phyloP scores from a whole-genome alignment of 2,329 filamentous ascomycete genomes.

The Bipolaris sorokiniana region DNA sequence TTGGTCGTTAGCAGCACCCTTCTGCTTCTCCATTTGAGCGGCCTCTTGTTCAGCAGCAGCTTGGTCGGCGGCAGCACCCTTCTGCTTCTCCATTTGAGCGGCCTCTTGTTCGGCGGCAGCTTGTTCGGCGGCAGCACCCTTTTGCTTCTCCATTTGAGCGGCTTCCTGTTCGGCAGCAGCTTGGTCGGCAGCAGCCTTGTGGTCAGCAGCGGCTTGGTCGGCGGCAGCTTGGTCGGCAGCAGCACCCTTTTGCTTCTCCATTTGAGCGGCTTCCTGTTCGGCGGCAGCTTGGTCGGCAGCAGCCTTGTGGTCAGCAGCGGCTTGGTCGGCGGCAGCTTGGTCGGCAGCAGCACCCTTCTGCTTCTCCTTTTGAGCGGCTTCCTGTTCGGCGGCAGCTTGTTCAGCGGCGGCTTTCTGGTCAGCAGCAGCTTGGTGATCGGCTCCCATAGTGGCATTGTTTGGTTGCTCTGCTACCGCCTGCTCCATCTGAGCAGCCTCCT shows the following conservation, averaged over 20 bases:
- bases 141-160: no score
- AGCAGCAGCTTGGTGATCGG: conserved; percentile 4
- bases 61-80: not conserved
- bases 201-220: not conserved
- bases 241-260: not conserved
- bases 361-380: not conserved
- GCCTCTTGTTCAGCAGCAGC: not conserved
- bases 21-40: not conserved
- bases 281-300: not conserved
- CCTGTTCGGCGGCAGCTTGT: conserved; percentile 3
- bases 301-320: no score
- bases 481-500: not conserved
- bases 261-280: not conserved
- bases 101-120: not conserved
- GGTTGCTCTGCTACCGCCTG: not conserved
- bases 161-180: conserved; percentile 6
- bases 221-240: no score
- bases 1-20: not conserved
- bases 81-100: not conserved
- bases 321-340: not conserved
- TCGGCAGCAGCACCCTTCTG: not conserved
- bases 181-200: not conserved
- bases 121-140: conserved; percentile 6
- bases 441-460: not conserved
- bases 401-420: conserved; percentile 5